A percentile compares a stretch with the other conserved stretches of the same genome.
Conservation (phyloP, 352 stramenopile species). For the Pythium insidiosum region DNA sequence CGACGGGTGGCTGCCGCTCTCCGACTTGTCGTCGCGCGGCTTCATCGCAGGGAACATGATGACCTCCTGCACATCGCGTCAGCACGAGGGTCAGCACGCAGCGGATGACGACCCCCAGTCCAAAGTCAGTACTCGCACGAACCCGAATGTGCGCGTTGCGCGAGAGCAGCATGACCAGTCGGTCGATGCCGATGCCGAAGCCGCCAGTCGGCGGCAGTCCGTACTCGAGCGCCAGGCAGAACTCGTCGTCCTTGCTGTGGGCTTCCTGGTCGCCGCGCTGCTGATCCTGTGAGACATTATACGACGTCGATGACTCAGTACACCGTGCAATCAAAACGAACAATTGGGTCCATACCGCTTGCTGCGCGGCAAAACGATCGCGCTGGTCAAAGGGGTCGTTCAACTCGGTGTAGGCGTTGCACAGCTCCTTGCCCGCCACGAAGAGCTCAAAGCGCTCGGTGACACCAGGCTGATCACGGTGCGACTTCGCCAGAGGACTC, state of each 20-base stretch:
- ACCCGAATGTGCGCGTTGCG: constrained; percentile 97
- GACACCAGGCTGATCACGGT: constrained; percentile 89
- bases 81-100: too few species aligned
- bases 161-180: constrained; percentile 98
- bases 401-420: constrained; percentile 99
- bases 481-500: constrained; percentile 93
- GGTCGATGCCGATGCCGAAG: constrained; percentile 97
- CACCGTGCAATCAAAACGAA: neutral
- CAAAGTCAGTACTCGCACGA: too few species aligned
- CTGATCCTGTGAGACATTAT: constrained; percentile 29
- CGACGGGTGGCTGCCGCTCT: too few species aligned
- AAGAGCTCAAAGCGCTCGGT: constrained; percentile 99
- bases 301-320: neutral
- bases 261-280: constrained; percentile 82
- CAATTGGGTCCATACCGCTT: constrained; percentile 24
- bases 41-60: constrained; percentile 99
- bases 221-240: constrained; percentile 97
- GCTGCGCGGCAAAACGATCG: constrained; percentile 92
- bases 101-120: too few species aligned
- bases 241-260: constrained; percentile 94
- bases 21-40: constrained; percentile 33
- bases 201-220: constrained; percentile 95
- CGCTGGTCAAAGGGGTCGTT: constrained; percentile 98
- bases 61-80: constrained; percentile 92
- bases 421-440: constrained; percentile 93